Evolutionary conservation across 768 basidiomycete genomes (phyloP).

Genomic region (Roridomyces roridus): DNA sequence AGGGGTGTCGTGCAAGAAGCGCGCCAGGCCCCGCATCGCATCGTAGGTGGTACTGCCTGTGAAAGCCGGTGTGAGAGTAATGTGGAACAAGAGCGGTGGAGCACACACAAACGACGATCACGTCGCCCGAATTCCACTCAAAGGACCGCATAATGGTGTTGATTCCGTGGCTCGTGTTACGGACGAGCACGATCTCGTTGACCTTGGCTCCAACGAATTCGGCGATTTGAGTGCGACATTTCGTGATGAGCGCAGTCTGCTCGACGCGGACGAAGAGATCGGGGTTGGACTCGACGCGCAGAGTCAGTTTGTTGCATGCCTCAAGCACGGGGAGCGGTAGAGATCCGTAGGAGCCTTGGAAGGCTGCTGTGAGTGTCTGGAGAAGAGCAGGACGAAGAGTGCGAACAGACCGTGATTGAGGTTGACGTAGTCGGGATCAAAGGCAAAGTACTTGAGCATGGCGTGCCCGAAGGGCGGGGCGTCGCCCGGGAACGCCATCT

Average conservation of each 20-base stretch:
- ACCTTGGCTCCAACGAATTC: conserved; percentile 52
- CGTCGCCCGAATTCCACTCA: conserved; percentile 69
- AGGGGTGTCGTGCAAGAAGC: conserved; percentile 56
- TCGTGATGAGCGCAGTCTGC: conserved; percentile 39
- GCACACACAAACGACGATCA: conserved; percentile 64
- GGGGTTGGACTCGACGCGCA: conserved; percentile 57
- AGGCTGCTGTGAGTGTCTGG: not conserved
- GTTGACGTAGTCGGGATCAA: conserved; percentile 66
- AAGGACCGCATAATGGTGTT: conserved; percentile 74
- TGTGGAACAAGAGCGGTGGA: not conserved
- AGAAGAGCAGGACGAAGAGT: not conserved
- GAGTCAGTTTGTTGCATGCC: conserved; percentile 47
- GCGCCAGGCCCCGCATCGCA: conserved; percentile 52
- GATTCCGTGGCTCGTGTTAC: conserved; percentile 69
- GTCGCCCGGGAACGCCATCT: not conserved
- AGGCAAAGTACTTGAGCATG: conserved; percentile 57
- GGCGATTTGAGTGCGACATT: conserved; percentile 38
- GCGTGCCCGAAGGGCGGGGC: conserved; percentile 56
- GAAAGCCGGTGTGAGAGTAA: not conserved
- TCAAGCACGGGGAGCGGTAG: conserved; percentile 57
- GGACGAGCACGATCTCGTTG: conserved; percentile 66
- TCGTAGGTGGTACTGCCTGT: conserved; percentile 63
- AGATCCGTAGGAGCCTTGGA: conserved; percentile 64
- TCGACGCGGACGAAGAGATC: conserved; percentile 58
- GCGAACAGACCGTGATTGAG: conserved; percentile 61